Evolutionary conservation across 192 early-diverging fungal genomes (phyloP), one percentile per base, ranked within the genome.

Genomic region (Entomortierella beljakovae): DNA sequence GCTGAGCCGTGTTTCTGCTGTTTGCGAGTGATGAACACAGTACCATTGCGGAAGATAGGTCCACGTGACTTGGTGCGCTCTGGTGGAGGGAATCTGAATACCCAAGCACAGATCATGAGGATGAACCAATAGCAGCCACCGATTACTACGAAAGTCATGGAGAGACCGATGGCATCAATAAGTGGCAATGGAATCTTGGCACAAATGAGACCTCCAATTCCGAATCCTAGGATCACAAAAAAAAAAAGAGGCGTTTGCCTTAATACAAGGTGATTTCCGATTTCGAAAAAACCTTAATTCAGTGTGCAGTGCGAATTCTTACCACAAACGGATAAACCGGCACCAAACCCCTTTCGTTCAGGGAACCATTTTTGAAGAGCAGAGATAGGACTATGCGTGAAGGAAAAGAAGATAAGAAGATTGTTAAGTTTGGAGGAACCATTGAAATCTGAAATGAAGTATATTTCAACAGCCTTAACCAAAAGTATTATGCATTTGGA

Each of bases 241-340:
- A n/a, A n/a, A n/a, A n/a, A n/a, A n/a, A n/a, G n/a, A n/a, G n/a
- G n/a, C n/a, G n/a, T n/a, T n/a, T n/a, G n/a, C n/a, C n/a, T n/a
- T n/a, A n/a, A n/a, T n/a, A n/a, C n/a, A n/a, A n/a, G n/a, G n/a
- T n/a, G n/a, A n/a, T n/a, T n/a, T n/a, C n/a, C n/a, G n/a, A n/a
- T n/a, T n/a, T n/a, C n/a, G n/a, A n/a, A n/a, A n/a, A n/a, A n/a
- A n/a, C n/a, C n/a, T n/a, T n/a, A n/a, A n/a, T n/a, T n/a, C n/a
- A n/a, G n/a, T n/a, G n/a, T n/a, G n/a, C n/a, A n/a, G n/a, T n/a
- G n/a, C n/a, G n/a, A n/a, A n/a, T n/a, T n/a, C 70, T 72, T 60
- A 59, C 90, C 91, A 81, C 89, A 90, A 64, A 94, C 92, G 28
- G 92, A 90, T 52, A 90, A 74, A 16, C 88, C 89, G 26, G 88